These are phyloP conservation scores for Fusarium annulatum DNA, from an alignment of 2,329 filamentous ascomycete species.

Conservation along the genomic window DNA sequence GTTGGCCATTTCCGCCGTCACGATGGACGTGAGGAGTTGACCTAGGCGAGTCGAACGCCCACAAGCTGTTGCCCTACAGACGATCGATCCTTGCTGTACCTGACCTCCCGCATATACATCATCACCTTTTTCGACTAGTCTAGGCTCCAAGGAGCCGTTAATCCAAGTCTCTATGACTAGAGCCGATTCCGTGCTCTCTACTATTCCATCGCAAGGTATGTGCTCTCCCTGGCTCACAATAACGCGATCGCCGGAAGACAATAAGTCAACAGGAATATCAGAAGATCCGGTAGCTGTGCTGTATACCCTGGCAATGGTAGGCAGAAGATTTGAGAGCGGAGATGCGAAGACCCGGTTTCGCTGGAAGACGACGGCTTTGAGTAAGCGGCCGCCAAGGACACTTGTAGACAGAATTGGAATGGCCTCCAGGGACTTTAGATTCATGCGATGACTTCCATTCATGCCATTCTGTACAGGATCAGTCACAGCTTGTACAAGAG, in stretches of 20 bases:
- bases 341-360: accelerated
- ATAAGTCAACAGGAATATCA: background rate
- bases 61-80: background rate
- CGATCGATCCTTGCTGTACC: background rate
- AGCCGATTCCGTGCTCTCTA: background rate
- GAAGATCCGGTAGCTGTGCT: accelerated
- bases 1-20: background rate
- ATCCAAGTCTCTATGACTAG: background rate
- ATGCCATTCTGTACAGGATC: background rate
- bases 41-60: background rate
- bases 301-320: background rate
- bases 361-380: background rate
- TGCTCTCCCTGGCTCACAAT: background rate
- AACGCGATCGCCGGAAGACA: background rate
- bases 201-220: background rate
- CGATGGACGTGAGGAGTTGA: background rate
- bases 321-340: background rate
- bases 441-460: accelerated
- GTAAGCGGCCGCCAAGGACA: background rate
- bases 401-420: background rate
- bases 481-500: accelerated
- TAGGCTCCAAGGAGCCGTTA: background rate
- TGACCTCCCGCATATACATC: background rate
- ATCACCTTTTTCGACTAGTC: accelerated
- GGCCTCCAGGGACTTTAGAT: accelerated